Percentiles rank a stretch among this genome's conserved stretches.
Conservation (phyloP, 164 flowering plant species). For the Paratinospora sagittata region DNA sequence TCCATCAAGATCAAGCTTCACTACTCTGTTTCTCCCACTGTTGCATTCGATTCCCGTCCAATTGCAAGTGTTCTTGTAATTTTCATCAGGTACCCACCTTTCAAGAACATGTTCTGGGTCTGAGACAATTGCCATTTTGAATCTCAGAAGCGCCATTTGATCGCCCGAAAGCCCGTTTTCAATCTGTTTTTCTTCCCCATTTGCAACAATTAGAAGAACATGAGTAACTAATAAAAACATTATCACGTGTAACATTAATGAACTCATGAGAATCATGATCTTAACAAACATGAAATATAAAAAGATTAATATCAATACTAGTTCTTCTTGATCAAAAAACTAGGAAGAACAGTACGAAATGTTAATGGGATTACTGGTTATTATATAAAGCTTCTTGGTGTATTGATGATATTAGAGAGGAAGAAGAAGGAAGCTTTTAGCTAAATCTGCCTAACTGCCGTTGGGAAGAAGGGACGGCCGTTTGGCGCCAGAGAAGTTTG, state of each 20-base stretch:
- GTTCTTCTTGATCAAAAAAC: neutral
- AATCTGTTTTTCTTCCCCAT: neutral
- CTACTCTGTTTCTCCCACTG: constrained; percentile 23
- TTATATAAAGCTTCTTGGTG: neutral
- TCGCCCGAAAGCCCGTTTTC: constrained; percentile 27
- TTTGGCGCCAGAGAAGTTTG: constrained; percentile 53
- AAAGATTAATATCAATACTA: no score
- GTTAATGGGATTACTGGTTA: neutral
- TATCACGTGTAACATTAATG: constrained; percentile 4
- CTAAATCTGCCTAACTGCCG: constrained; percentile 58
- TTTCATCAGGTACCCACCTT: constrained; percentile 42
- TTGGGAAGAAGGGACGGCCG: constrained; percentile 25
- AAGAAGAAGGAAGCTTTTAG: neutral
- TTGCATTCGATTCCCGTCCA: constrained; percentile 73
- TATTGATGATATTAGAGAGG: neutral
- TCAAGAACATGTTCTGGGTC: constrained; percentile 47
- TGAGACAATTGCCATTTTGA: constrained; percentile 39
- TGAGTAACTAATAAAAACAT: constrained; percentile 16
- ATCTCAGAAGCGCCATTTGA: constrained; percentile 43
- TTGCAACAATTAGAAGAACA: constrained; percentile 9
- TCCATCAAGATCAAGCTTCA: constrained; percentile 51
- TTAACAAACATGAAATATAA: no score
- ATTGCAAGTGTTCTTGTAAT: constrained; percentile 40
- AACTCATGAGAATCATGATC: no score
- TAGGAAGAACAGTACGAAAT: neutral